phyloP scores from a whole-genome alignment of 768 basidiomycete genomes.

The Tricholoma furcatifolium region DNA sequence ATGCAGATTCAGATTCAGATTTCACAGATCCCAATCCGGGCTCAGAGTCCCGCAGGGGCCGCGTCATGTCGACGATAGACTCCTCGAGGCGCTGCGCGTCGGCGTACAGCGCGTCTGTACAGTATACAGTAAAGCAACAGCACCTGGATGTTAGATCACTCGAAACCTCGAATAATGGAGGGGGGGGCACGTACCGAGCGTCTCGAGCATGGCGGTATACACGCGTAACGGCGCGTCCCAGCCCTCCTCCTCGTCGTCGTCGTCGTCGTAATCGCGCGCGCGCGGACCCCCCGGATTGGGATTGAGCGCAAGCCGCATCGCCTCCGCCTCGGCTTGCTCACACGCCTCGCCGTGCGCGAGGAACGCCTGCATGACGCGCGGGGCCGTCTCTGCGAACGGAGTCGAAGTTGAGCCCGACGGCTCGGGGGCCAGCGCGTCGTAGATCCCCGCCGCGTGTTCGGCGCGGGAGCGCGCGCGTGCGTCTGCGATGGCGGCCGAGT shows the following conservation, averaged over 20 bases:
- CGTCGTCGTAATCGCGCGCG: neutral
- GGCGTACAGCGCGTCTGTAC: conserved; percentile 21
- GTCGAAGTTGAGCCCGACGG: conserved; percentile 15
- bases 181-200: conserved; percentile 31
- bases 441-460: conserved; percentile 41
- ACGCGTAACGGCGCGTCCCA: conserved; percentile 39
- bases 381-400: conserved; percentile 44
- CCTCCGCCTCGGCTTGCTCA: conserved; percentile 38
- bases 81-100: conserved; percentile 23
- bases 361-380: conserved; percentile 48
- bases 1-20: neutral
- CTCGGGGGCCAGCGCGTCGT: conserved; percentile 40
- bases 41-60: neutral
- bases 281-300: conserved; percentile 16
- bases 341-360: conserved; percentile 45
- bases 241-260: conserved; percentile 14
- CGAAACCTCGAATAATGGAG: no score
- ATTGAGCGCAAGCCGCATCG: conserved; percentile 38
- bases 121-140: conserved; percentile 4
- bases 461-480: conserved; percentile 41
- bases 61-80: conserved; percentile 23
- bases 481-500: conserved; percentile 42
- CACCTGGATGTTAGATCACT: no score
- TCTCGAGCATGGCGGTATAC: conserved; percentile 42
- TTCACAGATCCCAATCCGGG: neutral